Conservation (phyloP, 2,329 filamentous ascomycete species). For the Diplodia corticola region DNA sequence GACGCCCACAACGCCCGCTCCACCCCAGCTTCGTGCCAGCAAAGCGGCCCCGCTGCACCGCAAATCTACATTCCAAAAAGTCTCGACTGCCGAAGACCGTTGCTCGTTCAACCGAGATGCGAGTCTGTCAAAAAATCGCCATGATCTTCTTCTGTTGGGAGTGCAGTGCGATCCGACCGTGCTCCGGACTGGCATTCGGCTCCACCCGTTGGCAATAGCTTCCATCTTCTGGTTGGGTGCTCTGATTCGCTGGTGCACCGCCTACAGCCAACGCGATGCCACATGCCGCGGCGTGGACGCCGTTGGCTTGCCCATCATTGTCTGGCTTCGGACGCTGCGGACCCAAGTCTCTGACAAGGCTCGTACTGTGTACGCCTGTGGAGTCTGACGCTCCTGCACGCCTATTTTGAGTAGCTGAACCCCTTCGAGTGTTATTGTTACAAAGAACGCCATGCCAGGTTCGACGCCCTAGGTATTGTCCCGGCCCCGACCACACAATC, state of each 20-base stretch:
- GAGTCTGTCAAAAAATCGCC: background rate
- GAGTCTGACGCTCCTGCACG: background rate
- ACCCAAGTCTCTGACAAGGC: constrained; percentile 3
- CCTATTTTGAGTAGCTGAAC: constrained; percentile 13
- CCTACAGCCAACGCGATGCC: background rate
- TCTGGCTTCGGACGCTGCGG: constrained; percentile 5
- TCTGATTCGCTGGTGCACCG: background rate
- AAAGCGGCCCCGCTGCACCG: background rate
- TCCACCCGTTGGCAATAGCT: background rate
- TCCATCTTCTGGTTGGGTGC: background rate
- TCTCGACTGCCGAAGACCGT: background rate
- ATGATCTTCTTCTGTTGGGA: constrained; percentile 2
- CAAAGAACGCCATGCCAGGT: constrained; percentile 1
- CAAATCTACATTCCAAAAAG: background rate
- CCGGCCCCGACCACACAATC: background rate
- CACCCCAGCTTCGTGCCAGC: background rate
- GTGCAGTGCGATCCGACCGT: background rate
- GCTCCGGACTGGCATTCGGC: background rate
- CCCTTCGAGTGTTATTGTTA: background rate
- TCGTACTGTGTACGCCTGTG: background rate
- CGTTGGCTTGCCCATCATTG: background rate
- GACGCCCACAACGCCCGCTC: no score
- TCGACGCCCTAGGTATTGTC: background rate
- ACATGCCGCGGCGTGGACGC: background rate
- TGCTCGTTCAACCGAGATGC: background rate